Evolutionary conservation across 2,329 filamentous ascomycete genomes (phyloP).

Genomic region (Chalara sp.): DNA sequence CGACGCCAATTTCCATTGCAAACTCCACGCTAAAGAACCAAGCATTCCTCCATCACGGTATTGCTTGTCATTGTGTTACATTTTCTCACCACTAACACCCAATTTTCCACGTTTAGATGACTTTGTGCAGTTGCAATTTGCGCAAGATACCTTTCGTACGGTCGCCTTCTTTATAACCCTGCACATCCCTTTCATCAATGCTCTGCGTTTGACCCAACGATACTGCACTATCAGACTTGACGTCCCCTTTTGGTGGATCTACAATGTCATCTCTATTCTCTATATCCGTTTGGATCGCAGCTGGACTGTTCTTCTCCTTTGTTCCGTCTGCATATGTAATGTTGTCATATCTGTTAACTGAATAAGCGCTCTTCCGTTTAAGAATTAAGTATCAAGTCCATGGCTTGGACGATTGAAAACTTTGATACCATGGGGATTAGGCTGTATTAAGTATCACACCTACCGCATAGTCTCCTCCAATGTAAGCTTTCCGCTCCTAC

Average conservation of each 20-base stretch:
- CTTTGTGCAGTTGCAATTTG: constrained; percentile 6
- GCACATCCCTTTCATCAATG: background rate
- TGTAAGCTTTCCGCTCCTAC: constrained; percentile 4
- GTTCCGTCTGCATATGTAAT: constrained; percentile 16
- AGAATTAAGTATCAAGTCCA: too few species aligned
- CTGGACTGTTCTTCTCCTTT: constrained; percentile 7
- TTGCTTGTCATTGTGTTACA: too few species aligned
- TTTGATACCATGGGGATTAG: too few species aligned
- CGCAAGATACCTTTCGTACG: constrained; percentile 14
- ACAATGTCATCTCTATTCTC: constrained; percentile 1
- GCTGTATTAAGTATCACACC: background rate
- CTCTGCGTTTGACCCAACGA: too few species aligned
- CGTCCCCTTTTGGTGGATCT: background rate
- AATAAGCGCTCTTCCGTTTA: background rate
- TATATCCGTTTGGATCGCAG: constrained; percentile 1
- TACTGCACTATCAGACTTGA: too few species aligned
- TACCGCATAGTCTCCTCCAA: constrained; percentile 1
- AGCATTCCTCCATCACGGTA: too few species aligned
- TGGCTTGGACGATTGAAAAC: too few species aligned
- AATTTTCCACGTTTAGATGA: too few species aligned
- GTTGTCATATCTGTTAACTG: constrained; percentile 15
- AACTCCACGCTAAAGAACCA: too few species aligned
- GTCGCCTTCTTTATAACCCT: constrained; percentile 7
- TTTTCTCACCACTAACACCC: too few species aligned
- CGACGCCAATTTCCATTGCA: background rate